These are phyloP conservation scores for Elaphomyces granulatus DNA, from an alignment of 495 filamentous ascomycete species.

Conservation along the genomic window DNA sequence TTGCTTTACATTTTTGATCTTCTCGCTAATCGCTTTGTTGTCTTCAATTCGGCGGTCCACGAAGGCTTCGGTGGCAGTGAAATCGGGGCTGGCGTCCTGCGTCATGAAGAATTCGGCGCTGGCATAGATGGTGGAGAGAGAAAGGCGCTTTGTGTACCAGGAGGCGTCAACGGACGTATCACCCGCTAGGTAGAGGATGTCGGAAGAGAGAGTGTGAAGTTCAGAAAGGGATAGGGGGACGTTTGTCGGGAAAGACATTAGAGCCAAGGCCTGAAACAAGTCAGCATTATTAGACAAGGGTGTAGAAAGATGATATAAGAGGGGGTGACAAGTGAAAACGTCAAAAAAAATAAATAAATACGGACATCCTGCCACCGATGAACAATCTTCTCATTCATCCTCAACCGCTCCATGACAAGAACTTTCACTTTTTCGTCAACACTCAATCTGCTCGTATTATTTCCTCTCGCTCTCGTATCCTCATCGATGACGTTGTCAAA, in stretches of 20 bases:
- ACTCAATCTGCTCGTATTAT: slow-evolving; percentile 8
- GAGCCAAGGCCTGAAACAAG: slow-evolving; percentile 53
- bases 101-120: slow-evolving; percentile 89
- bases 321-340: neutral
- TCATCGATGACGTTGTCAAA: slow-evolving; percentile 8
- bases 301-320: slow-evolving; percentile 1
- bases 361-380: slow-evolving; percentile 72
- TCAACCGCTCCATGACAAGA: slow-evolving; percentile 56
- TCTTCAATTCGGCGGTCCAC: slow-evolving; percentile 64
- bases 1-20: slow-evolving; percentile 45
- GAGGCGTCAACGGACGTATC: slow-evolving; percentile 65
- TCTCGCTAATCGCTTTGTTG: slow-evolving; percentile 39
- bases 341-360: slow-evolving; percentile 5
- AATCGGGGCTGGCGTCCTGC: slow-evolving; percentile 53
- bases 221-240: slow-evolving; percentile 65
- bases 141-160: slow-evolving; percentile 85
- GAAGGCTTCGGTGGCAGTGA: slow-evolving; percentile 63
- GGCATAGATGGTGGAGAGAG: slow-evolving; percentile 67
- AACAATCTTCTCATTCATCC: slow-evolving; percentile 55
- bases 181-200: slow-evolving; percentile 74
- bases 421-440: slow-evolving; percentile 44
- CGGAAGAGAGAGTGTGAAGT: slow-evolving; percentile 66
- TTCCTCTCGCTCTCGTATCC: slow-evolving; percentile 1
- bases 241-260: slow-evolving; percentile 70
- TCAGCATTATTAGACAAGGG: neutral